A percentile compares a stretch with the other conserved stretches of the same genome.
phyloP scores from a whole-genome alignment of 495 filamentous ascomycete genomes.

The Platismatia glauca region DNA sequence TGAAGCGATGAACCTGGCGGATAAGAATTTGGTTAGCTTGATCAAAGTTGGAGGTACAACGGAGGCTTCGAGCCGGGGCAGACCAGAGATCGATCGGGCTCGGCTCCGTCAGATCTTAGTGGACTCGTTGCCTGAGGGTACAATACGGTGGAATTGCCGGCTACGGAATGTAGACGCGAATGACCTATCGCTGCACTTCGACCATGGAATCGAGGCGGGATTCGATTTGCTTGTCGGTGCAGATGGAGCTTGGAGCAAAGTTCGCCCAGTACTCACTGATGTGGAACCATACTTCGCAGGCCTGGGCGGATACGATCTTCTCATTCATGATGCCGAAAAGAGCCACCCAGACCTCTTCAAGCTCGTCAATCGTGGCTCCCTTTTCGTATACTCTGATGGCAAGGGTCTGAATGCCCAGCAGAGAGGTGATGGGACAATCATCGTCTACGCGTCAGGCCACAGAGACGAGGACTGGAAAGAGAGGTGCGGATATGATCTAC shows the following conservation, averaged over 20 bases:
- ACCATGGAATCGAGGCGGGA: constrained; percentile 24
- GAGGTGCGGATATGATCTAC: constrained; percentile 28
- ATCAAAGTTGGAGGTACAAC: constrained; percentile 19
- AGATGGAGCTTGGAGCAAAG: constrained; percentile 53
- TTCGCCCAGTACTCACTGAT: constrained; percentile 40
- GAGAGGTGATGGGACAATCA: constrained; percentile 38
- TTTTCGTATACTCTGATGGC: constrained; percentile 35
- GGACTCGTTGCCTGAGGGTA: constrained; percentile 21
- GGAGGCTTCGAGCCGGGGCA: constrained; percentile 18
- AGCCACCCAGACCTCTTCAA: constrained; percentile 29
- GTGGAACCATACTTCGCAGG: constrained; percentile 43
- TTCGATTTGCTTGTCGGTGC: constrained; percentile 54
- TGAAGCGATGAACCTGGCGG: constrained; percentile 29
- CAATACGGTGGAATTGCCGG: constrained; percentile 21
- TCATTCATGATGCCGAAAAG: constrained; percentile 27
- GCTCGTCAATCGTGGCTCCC: constrained; percentile 38
- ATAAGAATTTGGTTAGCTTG: constrained; percentile 29
- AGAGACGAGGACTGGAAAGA: constrained; percentile 34
- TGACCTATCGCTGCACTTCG: constrained; percentile 23
- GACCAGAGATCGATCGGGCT: constrained; percentile 46
- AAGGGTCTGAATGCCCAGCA: constrained; percentile 37
- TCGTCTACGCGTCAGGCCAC: constrained; percentile 26
- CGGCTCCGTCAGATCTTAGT: constrained; percentile 37
- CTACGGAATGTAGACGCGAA: constrained; percentile 19
- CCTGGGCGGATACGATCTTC: constrained; percentile 32